A percentile compares a stretch with the other conserved stretches of the same genome.
Conservation (phyloP, 2,329 filamentous ascomycete genomes). For the Curvularia spicifera region DNA sequence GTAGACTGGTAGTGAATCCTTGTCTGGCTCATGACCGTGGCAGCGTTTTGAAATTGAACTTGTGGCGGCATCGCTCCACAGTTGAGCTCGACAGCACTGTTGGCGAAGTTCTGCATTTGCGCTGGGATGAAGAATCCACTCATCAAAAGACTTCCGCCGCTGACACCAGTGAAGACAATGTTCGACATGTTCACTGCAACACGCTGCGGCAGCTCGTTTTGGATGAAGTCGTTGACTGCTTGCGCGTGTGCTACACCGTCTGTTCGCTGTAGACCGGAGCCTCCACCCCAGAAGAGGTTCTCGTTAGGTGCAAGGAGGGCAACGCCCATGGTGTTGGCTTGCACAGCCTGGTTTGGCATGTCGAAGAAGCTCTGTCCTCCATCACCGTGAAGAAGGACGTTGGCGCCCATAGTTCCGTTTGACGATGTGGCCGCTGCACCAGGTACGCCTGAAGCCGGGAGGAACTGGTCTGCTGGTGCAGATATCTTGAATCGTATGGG, state of each 20-base stretch:
- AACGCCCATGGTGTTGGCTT: conserved; percentile 60
- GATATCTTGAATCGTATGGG: conserved; percentile 63
- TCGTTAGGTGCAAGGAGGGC: conserved; percentile 61
- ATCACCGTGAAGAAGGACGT: conserved; percentile 66
- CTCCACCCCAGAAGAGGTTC: conserved; percentile 65
- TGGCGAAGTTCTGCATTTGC: conserved; percentile 60
- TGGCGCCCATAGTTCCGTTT: conserved; percentile 53
- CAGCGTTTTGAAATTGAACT: conserved; percentile 56
- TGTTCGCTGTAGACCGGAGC: conserved; percentile 58
- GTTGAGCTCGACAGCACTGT: conserved; percentile 61
- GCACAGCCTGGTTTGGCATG: conserved; percentile 63
- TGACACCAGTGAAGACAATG: conserved; percentile 65
- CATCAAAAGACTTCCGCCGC: conserved; percentile 61
- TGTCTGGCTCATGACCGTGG: conserved; percentile 54
- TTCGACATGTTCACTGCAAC: conserved; percentile 61
- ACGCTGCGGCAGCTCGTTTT: conserved; percentile 58
- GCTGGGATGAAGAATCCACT: conserved; percentile 65
- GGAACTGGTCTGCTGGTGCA: conserved; percentile 62
- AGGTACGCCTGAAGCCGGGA: conserved; percentile 56
- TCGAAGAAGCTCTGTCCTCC: conserved; percentile 66
- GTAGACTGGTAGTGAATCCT: conserved; percentile 65
- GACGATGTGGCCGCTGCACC: conserved; percentile 51
- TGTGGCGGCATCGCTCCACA: conserved; percentile 63
- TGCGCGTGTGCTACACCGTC: conserved; percentile 64
- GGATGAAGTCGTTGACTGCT: conserved; percentile 61